phyloP scores from a whole-genome alignment of 73 alveolate genomes.

The Uronychia binucleata region DNA sequence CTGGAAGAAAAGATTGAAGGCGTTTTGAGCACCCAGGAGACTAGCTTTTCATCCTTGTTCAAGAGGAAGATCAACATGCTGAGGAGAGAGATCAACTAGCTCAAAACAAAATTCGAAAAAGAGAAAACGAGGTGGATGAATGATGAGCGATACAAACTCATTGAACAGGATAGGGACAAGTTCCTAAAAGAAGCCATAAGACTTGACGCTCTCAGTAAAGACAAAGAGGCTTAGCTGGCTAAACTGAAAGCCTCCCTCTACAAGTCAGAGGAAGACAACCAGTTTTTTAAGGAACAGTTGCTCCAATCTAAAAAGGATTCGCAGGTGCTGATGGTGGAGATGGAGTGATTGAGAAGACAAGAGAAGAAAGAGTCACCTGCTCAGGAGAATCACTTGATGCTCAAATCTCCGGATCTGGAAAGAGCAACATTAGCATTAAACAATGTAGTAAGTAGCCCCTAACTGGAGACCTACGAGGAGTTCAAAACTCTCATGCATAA shows the following conservation, averaged over 20 bases:
- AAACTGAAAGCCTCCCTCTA: neutral
- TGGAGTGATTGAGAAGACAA: neutral
- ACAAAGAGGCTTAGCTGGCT: neutral
- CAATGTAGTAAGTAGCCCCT: neutral
- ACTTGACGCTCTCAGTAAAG: neutral
- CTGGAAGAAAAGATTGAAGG: neutral
- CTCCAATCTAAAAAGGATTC: neutral
- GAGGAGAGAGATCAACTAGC: neutral
- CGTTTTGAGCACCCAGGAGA: neutral
- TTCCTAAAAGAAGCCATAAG: neutral
- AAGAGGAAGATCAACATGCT: neutral
- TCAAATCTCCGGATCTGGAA: neutral
- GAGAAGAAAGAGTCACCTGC: no score
- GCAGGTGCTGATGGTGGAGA: neutral
- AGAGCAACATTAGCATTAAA: neutral
- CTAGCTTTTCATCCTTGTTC: neutral
- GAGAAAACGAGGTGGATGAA: neutral
- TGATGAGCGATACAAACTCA: neutral
- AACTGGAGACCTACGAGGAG: neutral
- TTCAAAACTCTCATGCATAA: neutral
- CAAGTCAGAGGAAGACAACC: neutral
- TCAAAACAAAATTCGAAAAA: neutral
- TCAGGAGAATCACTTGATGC: neutral
- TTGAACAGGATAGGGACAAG: neutral
- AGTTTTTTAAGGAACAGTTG: neutral